Evolutionary conservation across 2,329 filamentous ascomycete genomes (phyloP).

Genomic region (Didymella lethalis): DNA sequence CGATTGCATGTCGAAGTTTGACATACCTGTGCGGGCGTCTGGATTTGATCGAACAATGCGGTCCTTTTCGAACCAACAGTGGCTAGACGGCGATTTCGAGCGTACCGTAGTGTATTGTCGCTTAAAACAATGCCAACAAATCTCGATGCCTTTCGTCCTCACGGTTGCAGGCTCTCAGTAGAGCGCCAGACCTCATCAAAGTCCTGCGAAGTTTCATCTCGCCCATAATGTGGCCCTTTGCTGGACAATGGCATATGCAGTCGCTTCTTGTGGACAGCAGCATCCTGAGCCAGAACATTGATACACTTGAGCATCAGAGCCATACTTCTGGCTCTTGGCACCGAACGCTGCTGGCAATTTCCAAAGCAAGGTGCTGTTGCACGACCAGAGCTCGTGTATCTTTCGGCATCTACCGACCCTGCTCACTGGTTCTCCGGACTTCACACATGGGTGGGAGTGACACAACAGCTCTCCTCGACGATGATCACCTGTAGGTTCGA

Average conservation of each 20-base stretch:
- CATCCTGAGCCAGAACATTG: background rate
- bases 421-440: background rate
- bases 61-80: background rate
- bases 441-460: background rate
- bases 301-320: slow-evolving; percentile 10
- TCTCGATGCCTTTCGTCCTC: background rate
- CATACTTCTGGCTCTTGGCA: slow-evolving; percentile 1
- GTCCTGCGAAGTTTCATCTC: background rate
- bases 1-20: background rate
- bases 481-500: background rate
- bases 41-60: background rate
- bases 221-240: background rate
- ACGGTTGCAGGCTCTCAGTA: background rate
- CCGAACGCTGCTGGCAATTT: slow-evolving; percentile 2
- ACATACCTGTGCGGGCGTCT: background rate
- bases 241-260: background rate
- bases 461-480: background rate
- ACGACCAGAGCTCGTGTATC: background rate
- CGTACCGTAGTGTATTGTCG: background rate
- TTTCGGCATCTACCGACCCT: slow-evolving; percentile 7
- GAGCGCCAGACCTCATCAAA: background rate
- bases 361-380: slow-evolving; percentile 1
- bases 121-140: background rate
- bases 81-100: background rate
- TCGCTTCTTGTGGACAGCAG: background rate